A percentile compares a stretch with the other conserved stretches of the same genome.
Evolutionary conservation across 305 asterid genomes (phyloP).

Genomic region (Ajuga reptans): DNA sequence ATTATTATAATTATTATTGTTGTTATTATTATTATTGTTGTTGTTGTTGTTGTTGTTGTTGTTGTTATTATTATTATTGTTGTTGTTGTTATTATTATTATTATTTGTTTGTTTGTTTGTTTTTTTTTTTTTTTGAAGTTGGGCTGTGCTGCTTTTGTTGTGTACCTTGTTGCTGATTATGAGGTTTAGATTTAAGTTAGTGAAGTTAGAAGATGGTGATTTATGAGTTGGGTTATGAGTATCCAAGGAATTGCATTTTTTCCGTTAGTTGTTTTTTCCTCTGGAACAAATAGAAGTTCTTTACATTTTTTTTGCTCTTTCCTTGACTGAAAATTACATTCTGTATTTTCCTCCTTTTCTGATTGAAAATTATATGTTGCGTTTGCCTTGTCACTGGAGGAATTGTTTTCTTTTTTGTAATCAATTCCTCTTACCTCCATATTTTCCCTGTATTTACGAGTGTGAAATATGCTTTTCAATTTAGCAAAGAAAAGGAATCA

Average conservation of each 20-base stretch:
- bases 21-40: no score
- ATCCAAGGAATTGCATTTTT: conserved; percentile 10
- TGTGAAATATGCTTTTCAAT: neutral
- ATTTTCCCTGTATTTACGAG: neutral
- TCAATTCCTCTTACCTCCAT: conserved; percentile 2
- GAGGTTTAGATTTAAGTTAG: neutral
- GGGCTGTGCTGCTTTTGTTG: neutral
- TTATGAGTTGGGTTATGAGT: conserved; percentile 2
- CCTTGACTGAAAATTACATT: neutral
- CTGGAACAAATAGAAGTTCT: neutral
- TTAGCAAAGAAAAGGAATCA: neutral
- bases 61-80: no score
- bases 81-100: no score
- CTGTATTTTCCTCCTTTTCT: conserved; percentile 8
- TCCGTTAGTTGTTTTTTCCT: neutral
- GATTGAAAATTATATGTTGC: neutral
- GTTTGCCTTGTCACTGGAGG: conserved; percentile 5
- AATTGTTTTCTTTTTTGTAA: neutral
- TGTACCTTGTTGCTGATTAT: neutral
- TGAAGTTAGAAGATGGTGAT: neutral
- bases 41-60: no score
- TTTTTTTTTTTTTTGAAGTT: no score
- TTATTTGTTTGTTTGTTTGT: no score
- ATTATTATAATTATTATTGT: no score
- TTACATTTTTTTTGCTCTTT: conserved; percentile 1